These are phyloP conservation scores for Trichomonas tenax DNA, from an alignment of 208 protist genomes.

Conservation along the genomic window DNA sequence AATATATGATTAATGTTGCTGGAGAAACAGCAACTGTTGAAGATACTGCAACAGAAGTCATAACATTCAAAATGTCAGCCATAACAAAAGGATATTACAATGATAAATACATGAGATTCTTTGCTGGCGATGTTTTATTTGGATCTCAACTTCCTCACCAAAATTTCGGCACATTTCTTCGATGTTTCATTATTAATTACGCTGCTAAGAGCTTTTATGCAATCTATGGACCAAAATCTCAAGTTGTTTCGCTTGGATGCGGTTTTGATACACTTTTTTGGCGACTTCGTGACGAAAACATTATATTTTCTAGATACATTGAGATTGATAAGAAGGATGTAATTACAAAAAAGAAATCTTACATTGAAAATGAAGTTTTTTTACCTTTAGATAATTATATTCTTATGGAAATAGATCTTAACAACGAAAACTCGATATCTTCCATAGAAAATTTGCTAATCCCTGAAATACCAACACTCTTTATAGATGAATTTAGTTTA, in stretches of 20 bases:
- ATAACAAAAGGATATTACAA: neutral
- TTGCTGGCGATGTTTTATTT: neutral
- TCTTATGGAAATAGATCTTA: neutral
- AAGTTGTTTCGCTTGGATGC: neutral
- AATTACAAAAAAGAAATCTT: neutral
- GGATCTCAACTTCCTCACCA: neutral
- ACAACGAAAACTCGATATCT: neutral
- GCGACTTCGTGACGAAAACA: neutral
- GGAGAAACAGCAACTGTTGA: neutral
- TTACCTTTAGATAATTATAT: neutral
- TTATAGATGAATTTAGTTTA: neutral
- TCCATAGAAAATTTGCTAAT: neutral
- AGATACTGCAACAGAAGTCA: neutral
- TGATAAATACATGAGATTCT: neutral
- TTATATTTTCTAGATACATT: neutral
- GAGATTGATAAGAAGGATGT: neutral
- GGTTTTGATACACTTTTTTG: neutral
- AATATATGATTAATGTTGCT: neutral
- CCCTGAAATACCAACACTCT: neutral
- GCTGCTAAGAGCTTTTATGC: neutral
- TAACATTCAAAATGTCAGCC: neutral
- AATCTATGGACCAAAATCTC: neutral
- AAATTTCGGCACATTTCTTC: neutral
- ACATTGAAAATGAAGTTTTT: neutral
- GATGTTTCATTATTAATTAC: neutral